Percentiles rank a stretch among this genome's conserved stretches.
These are phyloP conservation scores for Penicilliopsis zonata DNA, from an alignment of 495 filamentous ascomycete species.

Conservation along the genomic window DNA sequence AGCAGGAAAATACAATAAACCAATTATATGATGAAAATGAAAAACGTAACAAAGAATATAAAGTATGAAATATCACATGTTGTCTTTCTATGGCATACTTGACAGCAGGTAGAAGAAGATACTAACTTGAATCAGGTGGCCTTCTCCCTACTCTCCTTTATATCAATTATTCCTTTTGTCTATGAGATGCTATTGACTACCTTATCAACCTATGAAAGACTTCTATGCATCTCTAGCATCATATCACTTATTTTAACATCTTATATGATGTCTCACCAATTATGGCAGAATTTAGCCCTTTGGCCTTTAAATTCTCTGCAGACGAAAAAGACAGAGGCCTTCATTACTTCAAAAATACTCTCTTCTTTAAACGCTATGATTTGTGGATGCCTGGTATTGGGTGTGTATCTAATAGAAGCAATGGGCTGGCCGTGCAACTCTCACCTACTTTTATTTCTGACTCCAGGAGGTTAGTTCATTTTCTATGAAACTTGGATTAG, in stretches of 20 bases:
- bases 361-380: constrained; percentile 13
- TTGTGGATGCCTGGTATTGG: constrained; percentile 15
- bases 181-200: too few species aligned
- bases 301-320: too few species aligned
- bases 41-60: constrained; percentile 45
- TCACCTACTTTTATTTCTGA: constrained; percentile 17
- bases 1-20: constrained; percentile 61
- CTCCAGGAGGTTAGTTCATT: constrained; percentile 24
- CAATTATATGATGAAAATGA: constrained; percentile 44
- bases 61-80: constrained; percentile 18
- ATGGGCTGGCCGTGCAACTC: constrained; percentile 5
- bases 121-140: too few species aligned
- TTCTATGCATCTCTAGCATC: constrained; percentile 43
- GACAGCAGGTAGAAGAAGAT: too few species aligned
- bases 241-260: constrained; percentile 48
- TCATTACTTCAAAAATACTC: too few species aligned
- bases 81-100: too few species aligned
- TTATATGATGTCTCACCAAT: constrained; percentile 32
- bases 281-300: too few species aligned
- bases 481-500: not conserved
- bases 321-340: too few species aligned
- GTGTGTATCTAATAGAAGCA: constrained; percentile 7
- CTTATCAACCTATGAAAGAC: constrained; percentile 10
- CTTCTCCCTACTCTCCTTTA: constrained; percentile 45
- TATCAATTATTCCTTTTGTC: constrained; percentile 40